Base-by-base conservation (phyloP, 2,329 filamentous ascomycete species). In the Hawksworthiomyces lignivorus region DNA sequence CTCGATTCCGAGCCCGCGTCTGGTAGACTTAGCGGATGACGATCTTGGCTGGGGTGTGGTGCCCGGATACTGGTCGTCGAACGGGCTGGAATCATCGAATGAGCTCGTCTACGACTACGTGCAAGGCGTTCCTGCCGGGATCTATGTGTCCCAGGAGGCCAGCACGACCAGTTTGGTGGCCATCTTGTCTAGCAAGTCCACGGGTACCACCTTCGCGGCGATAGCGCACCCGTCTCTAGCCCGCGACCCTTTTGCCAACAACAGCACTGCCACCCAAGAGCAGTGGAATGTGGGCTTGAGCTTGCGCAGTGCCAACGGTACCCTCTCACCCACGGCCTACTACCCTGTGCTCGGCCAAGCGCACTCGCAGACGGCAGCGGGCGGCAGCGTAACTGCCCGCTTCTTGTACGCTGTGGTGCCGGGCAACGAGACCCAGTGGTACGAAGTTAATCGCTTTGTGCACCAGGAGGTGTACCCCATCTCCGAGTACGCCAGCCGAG, bases 241-340 rank as follows among this genome's bases (percentile, higher is more conserved):
- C 2, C 38, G 43, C 20, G 43, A 46, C 17, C 43, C 43, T 8
- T 42, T 35, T 24, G 33, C 39, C 22, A 4, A 31, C 22, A 39
- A 32, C 30, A 29, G 24, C 28, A 38, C 34, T 15, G 24, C 37
- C 14, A 34, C 33, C 5, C 43, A 42, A 39, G 7, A 31, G 39
- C 39, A 42, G 20, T 46, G 43, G 43, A 46, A 46, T 35, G 43
- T 46, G 12, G 43, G 33, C 27, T 38, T 43, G 43, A 36, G 34
- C 19, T 31, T 46, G 39, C 33, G 43, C 15, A 36, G 43, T 11
- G 33, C 39, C 14, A 35, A 35, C 15, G 43, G 43, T 19, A 31
- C 29, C 11, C 39, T 46, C 18, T 36, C 39, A 2, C 43, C 43
- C 14, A 46, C 43, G 12, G 39, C 43, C 9, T 46, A 39, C 39